Base-by-base conservation (phyloP, 129 eudicot species). In the Chrysanthemum seticuspe region DNA sequence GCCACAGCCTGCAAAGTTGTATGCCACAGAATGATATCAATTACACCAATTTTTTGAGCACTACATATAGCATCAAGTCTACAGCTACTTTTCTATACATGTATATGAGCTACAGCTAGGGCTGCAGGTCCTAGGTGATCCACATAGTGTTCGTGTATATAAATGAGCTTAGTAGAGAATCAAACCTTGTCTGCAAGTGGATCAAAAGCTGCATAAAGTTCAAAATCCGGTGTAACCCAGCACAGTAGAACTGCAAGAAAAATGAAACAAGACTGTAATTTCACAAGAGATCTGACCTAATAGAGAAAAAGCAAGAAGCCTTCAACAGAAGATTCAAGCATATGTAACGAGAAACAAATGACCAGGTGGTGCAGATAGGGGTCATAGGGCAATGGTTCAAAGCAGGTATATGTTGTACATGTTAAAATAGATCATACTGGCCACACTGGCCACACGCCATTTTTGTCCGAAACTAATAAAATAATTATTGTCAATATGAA, bases 121-220 rank as follows among this genome's bases (percentile, higher is more conserved):
- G 72, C 11, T 49, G 29, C 13, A 13, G n/a, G 50, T 53, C 74
- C 50, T 13, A 51, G 2, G 2, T n/a, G 14, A 52, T 31, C 49
- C 12, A 55, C 63, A 70, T 14, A n/a, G 62, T 54, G 15, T 70
- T 70, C n/a, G 45, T 68, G 23, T 25, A 9, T 59, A 40, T 45
- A 14, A 53, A 53, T 53, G 58, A 53, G 12, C 18, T 70, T 47
- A 21, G 5, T 70, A 15, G 11, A 52, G 29, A 52, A 75, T 10
- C 88, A 60, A 67, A 94, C 99, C 99, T 94, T 94, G 84, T 94
- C 99, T 58, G 99, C 99, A 67, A 94, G 91, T 66, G 97, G 97
- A 80, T 94, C 99, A 85, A 94, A 94, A 60, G 99, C 99, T 49
- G 99, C 99, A 86, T 88, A 94, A 18, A 94, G 96, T 75, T 94